A percentile compares a stretch with the other conserved stretches of the same genome.
Conservation (phyloP, 768 basidiomycete genomes). For the Leccinum sublutescens region DNA sequence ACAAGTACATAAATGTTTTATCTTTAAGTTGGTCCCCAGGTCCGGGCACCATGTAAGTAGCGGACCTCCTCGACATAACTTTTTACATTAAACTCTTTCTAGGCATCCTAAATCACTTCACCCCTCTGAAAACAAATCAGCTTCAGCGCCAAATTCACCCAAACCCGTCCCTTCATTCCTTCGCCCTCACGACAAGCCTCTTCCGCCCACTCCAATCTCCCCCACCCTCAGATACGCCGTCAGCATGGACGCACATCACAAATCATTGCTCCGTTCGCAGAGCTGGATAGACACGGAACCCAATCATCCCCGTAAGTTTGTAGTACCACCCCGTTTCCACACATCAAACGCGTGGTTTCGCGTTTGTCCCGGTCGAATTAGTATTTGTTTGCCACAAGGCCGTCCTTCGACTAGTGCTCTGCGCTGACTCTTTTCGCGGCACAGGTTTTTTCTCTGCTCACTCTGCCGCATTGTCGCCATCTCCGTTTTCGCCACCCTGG, state of each 20-base stretch:
- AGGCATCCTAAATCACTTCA: constrained; percentile 24
- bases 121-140: constrained; percentile 24
- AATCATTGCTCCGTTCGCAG: constrained; percentile 9
- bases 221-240: constrained; percentile 17
- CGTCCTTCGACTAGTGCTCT: constrained; percentile 10
- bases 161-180: constrained; percentile 10
- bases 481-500: constrained; percentile 33
- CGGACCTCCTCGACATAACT: neutral
- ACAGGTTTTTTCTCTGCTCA: constrained; percentile 30
- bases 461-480: constrained; percentile 33
- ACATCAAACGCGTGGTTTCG: constrained; percentile 9
- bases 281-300: constrained; percentile 27
- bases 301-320: constrained; percentile 23
- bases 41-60: constrained; percentile 23
- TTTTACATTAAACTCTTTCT: neutral
- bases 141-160: constrained; percentile 29
- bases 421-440: constrained; percentile 21
- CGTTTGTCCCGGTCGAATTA: constrained; percentile 3
- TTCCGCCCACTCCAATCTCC: constrained; percentile 41
- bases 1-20: constrained; percentile 21
- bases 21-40: constrained; percentile 2
- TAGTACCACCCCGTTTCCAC: constrained; percentile 18
- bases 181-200: constrained; percentile 35
- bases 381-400: constrained; percentile 23
- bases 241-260: constrained; percentile 30